A percentile compares a stretch with the other conserved stretches of the same genome.
Evolutionary conservation across 1,139 yeast species (phyloP).

Genomic region (Meyerozyma athensensis): DNA sequence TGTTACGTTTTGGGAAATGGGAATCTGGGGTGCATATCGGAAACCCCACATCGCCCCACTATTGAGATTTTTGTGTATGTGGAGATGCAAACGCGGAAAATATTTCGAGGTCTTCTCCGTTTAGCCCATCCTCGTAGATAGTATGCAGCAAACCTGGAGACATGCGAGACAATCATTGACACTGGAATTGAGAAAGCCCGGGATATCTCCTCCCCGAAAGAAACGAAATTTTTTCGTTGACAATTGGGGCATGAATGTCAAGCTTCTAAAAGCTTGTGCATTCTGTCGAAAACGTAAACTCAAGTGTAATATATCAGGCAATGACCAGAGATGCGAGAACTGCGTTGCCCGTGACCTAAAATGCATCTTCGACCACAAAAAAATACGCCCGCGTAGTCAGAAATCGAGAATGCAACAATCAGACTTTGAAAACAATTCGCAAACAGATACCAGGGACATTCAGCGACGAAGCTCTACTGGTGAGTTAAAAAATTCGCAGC

Average conservation of each 20-base stretch:
- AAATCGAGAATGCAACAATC: slow-evolving; percentile 4
- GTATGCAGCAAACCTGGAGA: background rate
- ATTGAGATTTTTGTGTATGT: background rate
- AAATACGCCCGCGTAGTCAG: slow-evolving; percentile 4
- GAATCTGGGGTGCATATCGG: background rate
- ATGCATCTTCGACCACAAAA: slow-evolving; percentile 19
- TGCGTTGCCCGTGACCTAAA: slow-evolving; percentile 14
- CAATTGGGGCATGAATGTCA: slow-evolving; percentile 1
- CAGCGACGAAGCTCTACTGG: background rate
- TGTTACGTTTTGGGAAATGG: background rate
- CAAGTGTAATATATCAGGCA: slow-evolving; percentile 14
- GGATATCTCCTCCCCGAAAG: background rate
- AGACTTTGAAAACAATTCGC: background rate
- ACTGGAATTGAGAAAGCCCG: background rate
- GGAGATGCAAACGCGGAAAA: background rate
- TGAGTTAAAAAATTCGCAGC: background rate
- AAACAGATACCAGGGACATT: slow-evolving; percentile 6
- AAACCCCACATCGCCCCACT: background rate
- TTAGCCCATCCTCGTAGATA: background rate
- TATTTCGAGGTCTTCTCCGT: background rate
- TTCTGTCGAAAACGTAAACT: slow-evolving; percentile 13
- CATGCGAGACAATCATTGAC: background rate
- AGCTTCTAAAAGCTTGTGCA: slow-evolving; percentile 4
- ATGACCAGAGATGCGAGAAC: slow-evolving; percentile 13
- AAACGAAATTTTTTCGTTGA: background rate